Evolutionary conservation across 305 asterid species (phyloP).

Genomic region (Withania somnifera): DNA sequence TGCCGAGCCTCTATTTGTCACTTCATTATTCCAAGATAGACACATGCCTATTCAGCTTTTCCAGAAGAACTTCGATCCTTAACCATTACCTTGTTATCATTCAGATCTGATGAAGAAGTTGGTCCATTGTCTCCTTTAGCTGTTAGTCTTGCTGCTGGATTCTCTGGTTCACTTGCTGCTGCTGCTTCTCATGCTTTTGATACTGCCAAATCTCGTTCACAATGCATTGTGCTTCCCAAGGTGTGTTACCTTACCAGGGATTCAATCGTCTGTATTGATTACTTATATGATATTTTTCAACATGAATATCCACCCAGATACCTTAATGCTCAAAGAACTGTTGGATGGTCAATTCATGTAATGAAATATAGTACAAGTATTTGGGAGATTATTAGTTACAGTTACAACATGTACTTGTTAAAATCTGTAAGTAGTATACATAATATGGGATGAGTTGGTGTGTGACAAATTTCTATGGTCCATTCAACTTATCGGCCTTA

Average conservation of each 20-base stretch:
- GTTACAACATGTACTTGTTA: not conserved
- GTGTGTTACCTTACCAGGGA: constrained; percentile 22
- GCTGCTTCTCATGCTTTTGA: constrained; percentile 93
- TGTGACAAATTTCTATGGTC: not conserved
- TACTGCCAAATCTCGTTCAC: constrained; percentile 81
- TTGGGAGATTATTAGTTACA: not conserved
- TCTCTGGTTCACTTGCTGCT: constrained; percentile 91
- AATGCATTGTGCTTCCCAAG: constrained; percentile 81
- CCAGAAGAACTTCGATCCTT: not conserved
- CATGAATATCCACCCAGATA: not conserved
- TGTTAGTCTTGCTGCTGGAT: constrained; percentile 81
- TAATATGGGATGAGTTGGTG: not conserved
- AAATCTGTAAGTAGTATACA: not conserved
- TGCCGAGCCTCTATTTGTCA: not conserved
- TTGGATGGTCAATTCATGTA: not conserved
- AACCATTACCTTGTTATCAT: not conserved
- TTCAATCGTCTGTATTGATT: not conserved
- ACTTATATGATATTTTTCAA: not conserved
- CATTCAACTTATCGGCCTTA: not conserved
- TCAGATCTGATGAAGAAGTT: constrained; percentile 63
- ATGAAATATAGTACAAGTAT: not conserved
- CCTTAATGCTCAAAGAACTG: not conserved
- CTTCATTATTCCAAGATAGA: not conserved
- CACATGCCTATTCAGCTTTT: not conserved
- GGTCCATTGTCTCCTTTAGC: constrained; percentile 86